Base-by-base conservation (phyloP, 352 stramenopile genomes). In the Thraustochytrium striatum region DNA sequence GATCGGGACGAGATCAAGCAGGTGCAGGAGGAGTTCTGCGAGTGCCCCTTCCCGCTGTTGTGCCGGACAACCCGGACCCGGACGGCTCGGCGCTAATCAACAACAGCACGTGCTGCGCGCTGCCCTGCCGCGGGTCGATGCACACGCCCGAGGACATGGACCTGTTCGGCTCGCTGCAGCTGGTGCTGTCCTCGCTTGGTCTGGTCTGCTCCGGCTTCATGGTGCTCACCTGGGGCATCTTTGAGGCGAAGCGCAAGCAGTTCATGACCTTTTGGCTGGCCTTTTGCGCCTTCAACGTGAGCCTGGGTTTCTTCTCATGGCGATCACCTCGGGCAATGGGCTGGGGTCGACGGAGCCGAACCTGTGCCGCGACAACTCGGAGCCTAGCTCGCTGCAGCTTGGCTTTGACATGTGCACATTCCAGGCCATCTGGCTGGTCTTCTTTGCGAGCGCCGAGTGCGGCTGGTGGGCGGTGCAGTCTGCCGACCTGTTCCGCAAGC, bases 231-330 rank as follows among this genome's bases (percentile, higher is more conserved):
- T 80, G 70, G 70, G 70, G 7, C 13, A 19, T 80, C 13, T 80
- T 80, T 9, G 13, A 52, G 30, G 70, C 50, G 28, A 80, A 80
- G 47, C n/a, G 35, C 33, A 80, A 80, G 57, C 70, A 80, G 57
- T 72, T 35, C 55, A 80, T 80, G 70, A 80, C 70, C 47, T 80
- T 80, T 58, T 80, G 70, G 70, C 41, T 80, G 0, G 79, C 70
- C 21, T 30, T 80, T 38, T 80, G 70, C 36, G 79, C 70, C 13
- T 70, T 80, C 50, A 80, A 72, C 41, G 36, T 80, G 2, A 39
- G 57, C 5, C 28, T 80, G 30, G 55, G 19, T 3, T 80, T 25
- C 36, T 80, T 19, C 5, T 79, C 28, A 53, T 35, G 19, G 35
- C 58, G 5, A 28, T 9, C 28, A 59, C 58, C 38, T 16, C 32